Percentiles rank a stretch among this genome's conserved stretches.
phyloP scores from a whole-genome alignment of 2,329 filamentous ascomycete genomes.

The Colletotrichum incanum region DNA sequence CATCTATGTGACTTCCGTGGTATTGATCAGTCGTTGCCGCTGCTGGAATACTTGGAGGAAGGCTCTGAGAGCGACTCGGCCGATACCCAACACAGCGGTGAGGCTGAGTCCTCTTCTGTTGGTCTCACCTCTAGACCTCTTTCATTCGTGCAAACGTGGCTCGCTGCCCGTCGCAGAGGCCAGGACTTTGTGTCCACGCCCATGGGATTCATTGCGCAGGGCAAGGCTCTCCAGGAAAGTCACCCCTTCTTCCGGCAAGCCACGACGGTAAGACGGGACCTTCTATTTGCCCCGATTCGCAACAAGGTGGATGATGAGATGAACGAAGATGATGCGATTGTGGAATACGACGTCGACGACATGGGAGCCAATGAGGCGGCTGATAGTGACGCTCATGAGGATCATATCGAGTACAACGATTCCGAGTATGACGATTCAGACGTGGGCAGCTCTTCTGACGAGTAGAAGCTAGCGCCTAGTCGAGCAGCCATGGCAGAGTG shows the following conservation, averaged over 20 bases:
- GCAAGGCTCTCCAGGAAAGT: conserved; percentile 61
- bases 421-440: conserved; percentile 19
- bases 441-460: too few relatives aligned
- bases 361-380: conserved; percentile 37
- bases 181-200: conserved; percentile 73
- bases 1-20: conserved; percentile 53
- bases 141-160: conserved; percentile 71
- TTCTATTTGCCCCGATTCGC: conserved; percentile 22
- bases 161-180: conserved; percentile 66
- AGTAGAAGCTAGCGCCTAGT: not conserved
- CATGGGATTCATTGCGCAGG: conserved; percentile 70
- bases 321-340: conserved; percentile 14
- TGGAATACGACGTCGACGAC: conserved; percentile 32
- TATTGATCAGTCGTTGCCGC: conserved; percentile 42
- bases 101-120: not conserved
- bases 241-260: conserved; percentile 67
- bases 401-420: conserved; percentile 41
- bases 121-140: conserved; percentile 55
- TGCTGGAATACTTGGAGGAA: conserved; percentile 18
- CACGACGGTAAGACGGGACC: conserved; percentile 34
- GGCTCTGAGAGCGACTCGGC: conserved; percentile 10
- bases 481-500: not conserved
- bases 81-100: not conserved
- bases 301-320: not conserved
- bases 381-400: conserved; percentile 36